A percentile compares a stretch with the other conserved stretches of the same genome.
Evolutionary conservation across 2,329 filamentous ascomycete species (phyloP).

Genomic region (Pseudocercospora eumusae): DNA sequence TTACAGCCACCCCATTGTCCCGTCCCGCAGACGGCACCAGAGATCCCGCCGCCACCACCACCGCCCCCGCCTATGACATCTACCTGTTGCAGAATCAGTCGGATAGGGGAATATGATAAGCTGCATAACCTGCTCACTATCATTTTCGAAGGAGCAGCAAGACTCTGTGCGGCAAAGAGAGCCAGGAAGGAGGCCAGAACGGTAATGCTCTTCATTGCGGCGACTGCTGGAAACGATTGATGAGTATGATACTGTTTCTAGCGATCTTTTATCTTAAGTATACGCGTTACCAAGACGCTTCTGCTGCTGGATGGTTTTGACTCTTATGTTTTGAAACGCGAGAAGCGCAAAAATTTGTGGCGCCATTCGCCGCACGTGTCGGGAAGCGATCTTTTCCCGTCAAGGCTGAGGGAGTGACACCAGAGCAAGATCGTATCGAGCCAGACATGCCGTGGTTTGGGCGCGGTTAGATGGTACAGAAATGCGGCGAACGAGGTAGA

Average conservation of each 20-base stretch:
- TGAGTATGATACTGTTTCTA: neutral
- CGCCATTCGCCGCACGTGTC: neutral
- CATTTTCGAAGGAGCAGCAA: neutral
- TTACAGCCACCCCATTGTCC: neutral
- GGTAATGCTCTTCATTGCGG: neutral
- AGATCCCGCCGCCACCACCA: no score
- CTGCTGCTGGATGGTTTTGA: neutral
- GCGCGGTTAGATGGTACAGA: neutral
- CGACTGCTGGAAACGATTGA: neutral
- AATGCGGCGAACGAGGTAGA: neutral
- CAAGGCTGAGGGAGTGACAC: neutral
- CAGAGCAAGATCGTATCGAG: neutral
- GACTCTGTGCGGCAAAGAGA: neutral
- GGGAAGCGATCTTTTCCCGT: neutral
- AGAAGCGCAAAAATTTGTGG: neutral
- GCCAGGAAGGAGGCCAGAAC: neutral
- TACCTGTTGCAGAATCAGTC: neutral
- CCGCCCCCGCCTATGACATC: no score
- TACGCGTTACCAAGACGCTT: neutral
- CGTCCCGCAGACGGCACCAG: neutral
- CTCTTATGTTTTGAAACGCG: neutral
- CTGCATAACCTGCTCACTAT: neutral
- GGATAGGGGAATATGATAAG: neutral
- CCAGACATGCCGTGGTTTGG: neutral
- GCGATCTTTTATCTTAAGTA: neutral